phyloP scores from a whole-genome alignment of 257 asterid species.

The Capsicum rhomboideum region DNA sequence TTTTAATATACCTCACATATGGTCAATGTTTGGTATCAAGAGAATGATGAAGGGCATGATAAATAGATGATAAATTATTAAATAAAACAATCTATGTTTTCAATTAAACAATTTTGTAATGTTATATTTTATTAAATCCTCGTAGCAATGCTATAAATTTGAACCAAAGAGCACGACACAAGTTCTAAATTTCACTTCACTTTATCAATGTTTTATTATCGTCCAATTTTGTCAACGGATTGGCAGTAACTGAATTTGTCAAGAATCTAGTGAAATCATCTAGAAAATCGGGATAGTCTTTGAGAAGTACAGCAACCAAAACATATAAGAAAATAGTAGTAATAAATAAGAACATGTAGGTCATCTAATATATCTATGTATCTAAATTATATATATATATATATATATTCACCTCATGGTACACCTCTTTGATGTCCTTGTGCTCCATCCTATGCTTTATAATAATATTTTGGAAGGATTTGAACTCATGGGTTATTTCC shows the following conservation, averaged over 20 bases:
- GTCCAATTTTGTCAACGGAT: no score
- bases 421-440: constrained; percentile 78
- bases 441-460: constrained; percentile 84
- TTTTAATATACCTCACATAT: no score
- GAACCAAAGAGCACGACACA: no score
- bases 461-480: constrained; percentile 86
- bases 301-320: constrained; percentile 77
- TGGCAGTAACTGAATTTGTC: neutral
- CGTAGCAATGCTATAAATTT: no score
- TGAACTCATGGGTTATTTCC: constrained; percentile 76
- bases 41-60: no score
- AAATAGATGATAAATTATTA: no score
- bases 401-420: constrained; percentile 73
- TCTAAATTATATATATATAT: neutral
- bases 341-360: neutral
- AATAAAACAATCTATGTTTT: no score
- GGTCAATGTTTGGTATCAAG: no score
- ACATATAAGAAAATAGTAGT: neutral
- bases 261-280: constrained; percentile 85
- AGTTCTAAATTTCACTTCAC: no score
- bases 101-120: no score
- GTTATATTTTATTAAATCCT: no score
- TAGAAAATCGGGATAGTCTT: constrained; percentile 83
- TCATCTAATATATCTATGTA: neutral
- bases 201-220: no score